These are phyloP conservation scores for Solanum verrucosum DNA, from an alignment of 257 asterid species.

Conservation along the genomic window DNA sequence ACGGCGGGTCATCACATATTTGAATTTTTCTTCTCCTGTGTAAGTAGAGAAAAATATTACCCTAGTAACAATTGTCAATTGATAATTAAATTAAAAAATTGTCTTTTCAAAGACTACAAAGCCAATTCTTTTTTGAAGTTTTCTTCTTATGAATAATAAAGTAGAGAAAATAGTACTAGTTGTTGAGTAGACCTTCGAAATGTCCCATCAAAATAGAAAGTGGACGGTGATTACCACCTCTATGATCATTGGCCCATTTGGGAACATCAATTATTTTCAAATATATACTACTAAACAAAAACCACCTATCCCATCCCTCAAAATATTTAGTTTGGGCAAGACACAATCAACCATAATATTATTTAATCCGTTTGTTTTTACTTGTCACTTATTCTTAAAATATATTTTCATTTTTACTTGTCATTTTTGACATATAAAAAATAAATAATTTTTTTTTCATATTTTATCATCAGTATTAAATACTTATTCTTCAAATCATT, in stretches of 20 bases:
- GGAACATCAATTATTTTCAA: background rate
- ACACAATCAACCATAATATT: background rate
- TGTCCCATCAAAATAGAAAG: conserved; percentile 8
- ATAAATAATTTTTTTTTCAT: too few relatives aligned
- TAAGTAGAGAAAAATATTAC: background rate
- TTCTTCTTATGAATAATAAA: background rate
- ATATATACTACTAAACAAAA: background rate
- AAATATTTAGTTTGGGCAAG: background rate
- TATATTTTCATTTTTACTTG: too few relatives aligned
- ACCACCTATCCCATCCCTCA: background rate
- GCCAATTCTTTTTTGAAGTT: background rate
- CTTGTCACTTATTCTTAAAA: too few relatives aligned
- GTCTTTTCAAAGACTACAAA: background rate
- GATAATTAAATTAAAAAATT: background rate
- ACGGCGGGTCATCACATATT: too few relatives aligned
- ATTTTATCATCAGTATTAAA: too few relatives aligned
- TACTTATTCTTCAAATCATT: too few relatives aligned
- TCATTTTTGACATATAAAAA: too few relatives aligned
- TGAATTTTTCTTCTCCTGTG: too few relatives aligned
- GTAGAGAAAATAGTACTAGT: background rate
- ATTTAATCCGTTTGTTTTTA: too few relatives aligned
- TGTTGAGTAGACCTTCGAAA: background rate
- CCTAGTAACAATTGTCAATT: background rate
- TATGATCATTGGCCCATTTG: conserved; percentile 1
- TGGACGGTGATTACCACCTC: background rate